Evolutionary conservation across 768 basidiomycete genomes (phyloP).

Genomic region (Tricholomella constricta): DNA sequence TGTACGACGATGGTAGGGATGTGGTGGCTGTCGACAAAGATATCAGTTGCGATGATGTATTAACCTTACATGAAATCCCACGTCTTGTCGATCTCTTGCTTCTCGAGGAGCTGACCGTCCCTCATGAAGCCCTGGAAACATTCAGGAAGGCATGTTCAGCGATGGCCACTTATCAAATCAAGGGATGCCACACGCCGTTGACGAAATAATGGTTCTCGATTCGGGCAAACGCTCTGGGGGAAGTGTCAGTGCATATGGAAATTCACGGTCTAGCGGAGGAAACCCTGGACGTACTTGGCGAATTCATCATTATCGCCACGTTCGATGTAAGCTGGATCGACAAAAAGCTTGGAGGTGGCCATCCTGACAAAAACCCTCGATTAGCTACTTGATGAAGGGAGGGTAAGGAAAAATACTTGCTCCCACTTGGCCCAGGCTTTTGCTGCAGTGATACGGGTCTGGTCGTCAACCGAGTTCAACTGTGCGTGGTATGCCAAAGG

Average conservation of each 20-base stretch:
- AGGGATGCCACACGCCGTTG: constrained; percentile 56
- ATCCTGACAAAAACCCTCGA: constrained; percentile 62
- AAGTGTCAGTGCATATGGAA: not conserved
- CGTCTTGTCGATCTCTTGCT: constrained; percentile 89
- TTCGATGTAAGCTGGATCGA: constrained; percentile 68
- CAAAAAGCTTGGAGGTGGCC: constrained; percentile 73
- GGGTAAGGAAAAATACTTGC: constrained; percentile 44
- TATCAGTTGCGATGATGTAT: not conserved
- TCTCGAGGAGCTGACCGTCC: constrained; percentile 83
- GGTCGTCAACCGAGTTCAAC: constrained; percentile 71
- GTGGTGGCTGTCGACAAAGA: constrained; percentile 59
- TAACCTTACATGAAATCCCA: constrained; percentile 34
- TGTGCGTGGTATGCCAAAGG: constrained; percentile 82
- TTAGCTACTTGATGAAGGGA: too few relatives aligned
- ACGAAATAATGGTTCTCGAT: constrained; percentile 94
- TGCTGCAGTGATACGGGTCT: constrained; percentile 66
- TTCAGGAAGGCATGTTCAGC: not conserved
- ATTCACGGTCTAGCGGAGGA: constrained; percentile 6
- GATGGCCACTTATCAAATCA: not conserved
- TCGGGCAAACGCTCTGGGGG: constrained; percentile 72
- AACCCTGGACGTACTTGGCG: constrained; percentile 56
- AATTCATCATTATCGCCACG: constrained; percentile 73
- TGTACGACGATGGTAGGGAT: constrained; percentile 84
- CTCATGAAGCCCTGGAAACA: constrained; percentile 76
- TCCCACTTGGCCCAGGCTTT: constrained; percentile 93